These are phyloP conservation scores for Aphanomyces cochlioides DNA, from an alignment of 352 stramenopile species.

Conservation along the genomic window DNA sequence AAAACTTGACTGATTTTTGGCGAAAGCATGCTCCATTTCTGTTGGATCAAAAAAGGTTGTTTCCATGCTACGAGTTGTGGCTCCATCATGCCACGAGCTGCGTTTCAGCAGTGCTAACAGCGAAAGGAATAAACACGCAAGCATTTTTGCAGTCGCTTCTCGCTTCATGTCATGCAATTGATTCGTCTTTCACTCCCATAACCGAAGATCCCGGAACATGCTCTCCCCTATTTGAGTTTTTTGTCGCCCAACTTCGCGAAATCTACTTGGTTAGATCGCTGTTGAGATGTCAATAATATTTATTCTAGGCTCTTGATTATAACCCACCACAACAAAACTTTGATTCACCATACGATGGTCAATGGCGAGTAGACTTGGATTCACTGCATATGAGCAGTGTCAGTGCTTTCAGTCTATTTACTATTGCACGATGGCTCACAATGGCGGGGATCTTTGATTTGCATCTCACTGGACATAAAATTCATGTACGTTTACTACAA, in stretches of 20 bases:
- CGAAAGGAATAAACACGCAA: no score
- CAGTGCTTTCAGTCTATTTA: constrained; percentile 10
- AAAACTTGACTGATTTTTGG: not conserved
- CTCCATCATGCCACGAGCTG: not conserved
- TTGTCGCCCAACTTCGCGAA: constrained; percentile 25
- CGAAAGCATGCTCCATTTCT: not conserved
- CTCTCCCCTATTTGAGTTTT: constrained; percentile 6
- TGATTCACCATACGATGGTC: constrained; percentile 6
- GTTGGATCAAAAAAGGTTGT: not conserved
- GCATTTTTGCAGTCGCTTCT: no score
- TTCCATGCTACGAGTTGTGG: not conserved
- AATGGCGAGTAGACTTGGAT: not conserved
- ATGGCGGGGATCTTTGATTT: constrained; percentile 11
- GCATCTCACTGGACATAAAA: not conserved
- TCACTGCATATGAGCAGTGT: not conserved
- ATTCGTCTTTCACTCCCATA: no score
- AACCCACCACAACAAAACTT: no score
- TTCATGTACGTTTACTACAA: constrained; percentile 10
- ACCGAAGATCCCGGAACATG: not conserved
- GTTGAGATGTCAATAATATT: not conserved
- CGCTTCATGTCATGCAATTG: no score
- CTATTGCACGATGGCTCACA: not conserved
- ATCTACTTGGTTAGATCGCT: constrained; percentile 19
- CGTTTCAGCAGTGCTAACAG: no score
- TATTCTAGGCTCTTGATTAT: constrained; percentile 8